Conservation (phyloP, 768 basidiomycete species). For the Podaxis rugospora region DNA sequence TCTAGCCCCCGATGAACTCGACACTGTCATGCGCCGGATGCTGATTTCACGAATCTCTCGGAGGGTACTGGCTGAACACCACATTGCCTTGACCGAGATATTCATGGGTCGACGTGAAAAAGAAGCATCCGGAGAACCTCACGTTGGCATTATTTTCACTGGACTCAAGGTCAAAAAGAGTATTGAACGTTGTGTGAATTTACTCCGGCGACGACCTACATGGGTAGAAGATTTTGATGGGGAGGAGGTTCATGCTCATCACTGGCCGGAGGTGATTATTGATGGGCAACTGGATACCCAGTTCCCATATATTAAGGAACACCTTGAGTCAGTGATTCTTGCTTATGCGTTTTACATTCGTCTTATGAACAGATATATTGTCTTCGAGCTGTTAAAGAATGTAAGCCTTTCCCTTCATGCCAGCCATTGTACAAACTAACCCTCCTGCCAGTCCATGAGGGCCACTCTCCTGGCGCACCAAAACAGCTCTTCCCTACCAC, state of each 20-base stretch:
- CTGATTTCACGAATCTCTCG: constrained; percentile 86
- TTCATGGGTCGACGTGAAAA: constrained; percentile 31
- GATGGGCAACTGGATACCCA: constrained; percentile 68
- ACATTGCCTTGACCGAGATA: constrained; percentile 72
- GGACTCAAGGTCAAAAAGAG: constrained; percentile 64
- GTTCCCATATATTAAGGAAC: constrained; percentile 84
- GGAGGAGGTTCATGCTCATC: constrained; percentile 16
- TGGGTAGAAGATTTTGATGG: constrained; percentile 34
- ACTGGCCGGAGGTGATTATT: constrained; percentile 61
- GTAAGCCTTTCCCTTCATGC: constrained; percentile 36
- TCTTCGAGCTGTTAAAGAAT: constrained; percentile 89
- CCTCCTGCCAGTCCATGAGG: constrained; percentile 54
- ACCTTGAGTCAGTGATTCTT: constrained; percentile 63
- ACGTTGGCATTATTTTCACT: constrained; percentile 85
- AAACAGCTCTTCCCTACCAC: constrained; percentile 40
- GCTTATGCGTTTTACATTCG: constrained; percentile 4
- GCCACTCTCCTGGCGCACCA: constrained; percentile 56
- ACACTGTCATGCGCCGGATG: constrained; percentile 90
- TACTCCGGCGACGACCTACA: constrained; percentile 47
- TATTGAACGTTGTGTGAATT: constrained; percentile 61
- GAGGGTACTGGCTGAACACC: constrained; percentile 85
- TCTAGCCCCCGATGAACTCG: constrained; percentile 72
- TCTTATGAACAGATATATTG: constrained; percentile 55
- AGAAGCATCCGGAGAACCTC: constrained; percentile 41
- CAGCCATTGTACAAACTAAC: neutral